These are phyloP conservation scores for Salix brachista DNA, from an alignment of 345 rosid genomes.

Conservation along the genomic window DNA sequence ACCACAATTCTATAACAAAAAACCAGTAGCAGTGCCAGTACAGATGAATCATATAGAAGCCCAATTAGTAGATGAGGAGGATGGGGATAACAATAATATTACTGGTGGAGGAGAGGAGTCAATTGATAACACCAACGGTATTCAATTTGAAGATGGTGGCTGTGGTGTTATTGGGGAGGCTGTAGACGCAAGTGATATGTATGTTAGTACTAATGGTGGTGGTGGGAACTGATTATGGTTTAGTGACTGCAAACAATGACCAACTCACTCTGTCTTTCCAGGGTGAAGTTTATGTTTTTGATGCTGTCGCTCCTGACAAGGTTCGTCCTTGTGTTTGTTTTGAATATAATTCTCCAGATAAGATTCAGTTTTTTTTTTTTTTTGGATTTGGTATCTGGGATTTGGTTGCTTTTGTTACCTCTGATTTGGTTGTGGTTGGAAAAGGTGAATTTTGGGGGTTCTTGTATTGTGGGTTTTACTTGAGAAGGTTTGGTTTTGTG, in stretches of 20 bases:
- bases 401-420: constrained; percentile 5
- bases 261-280: constrained; percentile 48
- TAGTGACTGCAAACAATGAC: constrained; percentile 19
- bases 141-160: constrained; percentile 21
- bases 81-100: constrained; percentile 18
- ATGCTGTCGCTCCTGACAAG: constrained; percentile 46
- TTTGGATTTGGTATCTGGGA: constrained; percentile 5
- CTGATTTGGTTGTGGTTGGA: neutral
- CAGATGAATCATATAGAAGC: neutral
- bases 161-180: constrained; percentile 20
- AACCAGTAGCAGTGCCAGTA: neutral
- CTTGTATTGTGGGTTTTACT: neutral
- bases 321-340: constrained; percentile 7
- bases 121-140: constrained; percentile 28
- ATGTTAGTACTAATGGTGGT: neutral
- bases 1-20: too few relatives aligned
- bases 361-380: neutral
- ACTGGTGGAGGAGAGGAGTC: constrained; percentile 30
- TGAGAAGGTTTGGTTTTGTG: neutral
- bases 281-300: constrained; percentile 50
- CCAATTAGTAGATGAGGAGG: constrained; percentile 21
- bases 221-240: constrained; percentile 18
- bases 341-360: neutral
- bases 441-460: neutral
- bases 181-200: constrained; percentile 14